A percentile compares a stretch with the other conserved stretches of the same genome.
Conservation (phyloP, 176 grass and related monocot species). For the Carex parvula region DNA sequence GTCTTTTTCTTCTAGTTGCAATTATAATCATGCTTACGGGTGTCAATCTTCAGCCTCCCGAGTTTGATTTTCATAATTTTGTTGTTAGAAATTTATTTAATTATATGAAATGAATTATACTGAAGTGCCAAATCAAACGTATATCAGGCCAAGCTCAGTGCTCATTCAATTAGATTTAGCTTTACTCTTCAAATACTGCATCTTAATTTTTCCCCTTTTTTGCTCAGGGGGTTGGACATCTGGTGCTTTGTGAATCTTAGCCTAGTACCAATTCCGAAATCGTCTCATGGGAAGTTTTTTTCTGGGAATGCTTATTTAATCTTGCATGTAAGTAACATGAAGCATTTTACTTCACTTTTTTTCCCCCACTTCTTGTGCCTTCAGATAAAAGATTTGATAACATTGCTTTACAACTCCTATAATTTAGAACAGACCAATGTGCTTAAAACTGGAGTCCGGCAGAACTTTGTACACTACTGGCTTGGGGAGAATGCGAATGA, state of each 20-base stretch:
- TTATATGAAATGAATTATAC: not conserved
- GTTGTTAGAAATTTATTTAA: not conserved
- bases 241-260: too few species aligned
- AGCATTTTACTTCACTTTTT: not conserved
- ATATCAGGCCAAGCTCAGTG: not conserved
- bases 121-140: not conserved
- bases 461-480: constrained; percentile 82
- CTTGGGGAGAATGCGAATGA: constrained; percentile 59
- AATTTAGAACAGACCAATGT: constrained; percentile 45
- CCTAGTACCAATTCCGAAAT: constrained; percentile 50
- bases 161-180: not conserved
- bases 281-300: constrained; percentile 70
- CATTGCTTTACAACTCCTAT: not conserved
- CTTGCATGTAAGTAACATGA: constrained; percentile 45
- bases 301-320: constrained; percentile 57
- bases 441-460: constrained; percentile 48
- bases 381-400: constrained; percentile 2
- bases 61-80: not conserved
- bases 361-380: not conserved
- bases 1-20: not conserved
- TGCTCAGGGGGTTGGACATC: constrained; percentile 54
- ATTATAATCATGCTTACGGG: not conserved
- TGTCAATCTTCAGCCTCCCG: not conserved
- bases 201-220: not conserved
- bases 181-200: not conserved